These are phyloP conservation scores for Tritrichomonas musculus DNA, from an alignment of 208 protist species.

Conservation along the genomic window DNA sequence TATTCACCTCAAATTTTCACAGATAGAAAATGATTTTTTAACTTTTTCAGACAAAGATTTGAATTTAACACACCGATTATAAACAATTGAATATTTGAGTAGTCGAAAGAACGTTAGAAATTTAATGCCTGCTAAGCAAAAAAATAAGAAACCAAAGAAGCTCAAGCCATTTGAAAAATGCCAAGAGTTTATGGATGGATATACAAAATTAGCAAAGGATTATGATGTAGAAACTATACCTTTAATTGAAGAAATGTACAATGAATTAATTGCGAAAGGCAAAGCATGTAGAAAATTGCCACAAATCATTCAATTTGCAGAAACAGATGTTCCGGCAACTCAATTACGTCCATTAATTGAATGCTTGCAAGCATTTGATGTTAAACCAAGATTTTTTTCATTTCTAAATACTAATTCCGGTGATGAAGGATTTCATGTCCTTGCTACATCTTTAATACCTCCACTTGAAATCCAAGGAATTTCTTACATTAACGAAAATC, in stretches of 20 bases:
- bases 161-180: conserved; percentile 2
- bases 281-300: background rate
- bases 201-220: background rate
- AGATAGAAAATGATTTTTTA: too few species aligned
- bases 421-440: background rate
- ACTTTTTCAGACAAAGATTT: too few species aligned
- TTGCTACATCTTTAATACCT: background rate
- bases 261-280: background rate
- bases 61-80: too few species aligned
- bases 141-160: background rate
- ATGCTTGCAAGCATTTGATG: background rate
- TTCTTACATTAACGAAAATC: background rate
- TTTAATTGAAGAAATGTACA: background rate
- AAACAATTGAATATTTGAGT: too few species aligned
- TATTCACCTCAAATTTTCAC: too few species aligned
- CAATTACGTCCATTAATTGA: background rate
- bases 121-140: background rate
- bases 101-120: background rate
- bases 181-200: background rate
- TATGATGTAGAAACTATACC: background rate
- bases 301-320: background rate
- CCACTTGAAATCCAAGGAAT: background rate
- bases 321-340: background rate
- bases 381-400: background rate
- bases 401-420: conserved; percentile 20